Conservation (phyloP, 306 rosid species). For the Nissolia schottii region DNA sequence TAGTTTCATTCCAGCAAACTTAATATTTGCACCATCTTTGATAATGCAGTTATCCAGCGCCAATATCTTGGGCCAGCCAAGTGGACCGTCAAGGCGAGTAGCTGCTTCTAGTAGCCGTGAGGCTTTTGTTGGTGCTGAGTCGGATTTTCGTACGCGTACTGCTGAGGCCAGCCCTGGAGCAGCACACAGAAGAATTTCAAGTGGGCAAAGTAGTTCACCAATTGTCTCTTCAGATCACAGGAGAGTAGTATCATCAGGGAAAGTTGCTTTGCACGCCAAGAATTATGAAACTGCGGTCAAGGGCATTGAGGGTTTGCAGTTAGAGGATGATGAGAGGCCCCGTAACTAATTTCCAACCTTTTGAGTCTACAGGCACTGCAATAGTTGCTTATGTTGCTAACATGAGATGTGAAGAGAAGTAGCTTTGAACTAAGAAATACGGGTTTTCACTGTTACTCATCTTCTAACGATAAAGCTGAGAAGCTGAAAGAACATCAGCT, state of each 20-base stretch:
- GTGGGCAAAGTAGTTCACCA: slow-evolving; percentile 53
- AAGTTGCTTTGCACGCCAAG: slow-evolving; percentile 50
- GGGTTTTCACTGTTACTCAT: slow-evolving; percentile 33
- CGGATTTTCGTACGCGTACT: slow-evolving; percentile 50
- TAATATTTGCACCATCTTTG: background rate
- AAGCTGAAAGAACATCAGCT: slow-evolving; percentile 18
- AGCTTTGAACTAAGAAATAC: slow-evolving; percentile 25
- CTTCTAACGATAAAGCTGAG: slow-evolving; percentile 7
- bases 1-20: background rate
- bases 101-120: slow-evolving; percentile 69
- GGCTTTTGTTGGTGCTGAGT: slow-evolving; percentile 49
- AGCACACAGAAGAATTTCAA: slow-evolving; percentile 50
- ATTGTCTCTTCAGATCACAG: slow-evolving; percentile 46
- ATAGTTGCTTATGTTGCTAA: slow-evolving; percentile 27
- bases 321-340: slow-evolving; percentile 66
- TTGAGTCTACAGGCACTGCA: slow-evolving; percentile 21
- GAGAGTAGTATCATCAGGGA: slow-evolving; percentile 37
- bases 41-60: slow-evolving; percentile 45
- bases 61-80: slow-evolving; percentile 52
- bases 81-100: slow-evolving; percentile 71
- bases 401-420: slow-evolving; percentile 28
- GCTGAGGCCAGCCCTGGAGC: slow-evolving; percentile 59
- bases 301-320: slow-evolving; percentile 69
- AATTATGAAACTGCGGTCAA: slow-evolving; percentile 61
- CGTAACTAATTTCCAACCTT: slow-evolving; percentile 34